phyloP scores from a whole-genome alignment of 805 yeast genomes.

The Wickerhamomyces hampshirensis region DNA sequence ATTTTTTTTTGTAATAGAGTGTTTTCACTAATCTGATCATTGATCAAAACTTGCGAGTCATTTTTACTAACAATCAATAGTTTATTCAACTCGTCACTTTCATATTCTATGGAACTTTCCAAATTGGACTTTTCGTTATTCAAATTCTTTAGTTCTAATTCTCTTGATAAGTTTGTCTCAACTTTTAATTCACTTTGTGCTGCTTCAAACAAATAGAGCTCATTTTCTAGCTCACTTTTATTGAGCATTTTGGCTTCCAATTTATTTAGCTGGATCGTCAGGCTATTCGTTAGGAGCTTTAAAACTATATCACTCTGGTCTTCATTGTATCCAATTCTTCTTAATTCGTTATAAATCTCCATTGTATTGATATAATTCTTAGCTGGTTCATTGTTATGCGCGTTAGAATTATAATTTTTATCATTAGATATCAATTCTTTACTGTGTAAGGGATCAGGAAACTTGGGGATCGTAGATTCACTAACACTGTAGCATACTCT shows the following conservation, averaged over 20 bases:
- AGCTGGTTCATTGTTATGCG: too few relatives aligned
- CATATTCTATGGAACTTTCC: conserved; percentile 65
- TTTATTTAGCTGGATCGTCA: conserved; percentile 28
- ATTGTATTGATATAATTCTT: conserved; percentile 52
- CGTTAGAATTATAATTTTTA: too few relatives aligned
- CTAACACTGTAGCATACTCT: too few relatives aligned
- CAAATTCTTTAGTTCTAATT: conserved; percentile 60
- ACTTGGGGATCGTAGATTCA: too few relatives aligned
- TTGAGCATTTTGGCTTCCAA: conserved; percentile 32
- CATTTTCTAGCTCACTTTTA: conserved; percentile 75
- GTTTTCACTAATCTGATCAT: conserved; percentile 83
- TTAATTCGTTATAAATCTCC: conserved; percentile 49
- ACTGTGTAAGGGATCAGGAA: too few relatives aligned
- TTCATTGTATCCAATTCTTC: conserved; percentile 52
- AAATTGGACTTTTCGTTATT: conserved; percentile 62
- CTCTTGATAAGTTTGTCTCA: conserved; percentile 71
- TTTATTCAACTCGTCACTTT: conserved; percentile 74
- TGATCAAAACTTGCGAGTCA: conserved; percentile 76
- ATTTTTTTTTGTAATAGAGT: conserved; percentile 67
- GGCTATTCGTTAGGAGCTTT: conserved; percentile 33
- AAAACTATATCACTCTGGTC: conserved; percentile 59
- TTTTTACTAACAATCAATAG: conserved; percentile 55
- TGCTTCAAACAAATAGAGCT: conserved; percentile 82
- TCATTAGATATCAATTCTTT: too few relatives aligned
- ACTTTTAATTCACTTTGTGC: conserved; percentile 83